phyloP scores from a whole-genome alignment of 73 alveolate species.

The Stentor roeselii region DNA sequence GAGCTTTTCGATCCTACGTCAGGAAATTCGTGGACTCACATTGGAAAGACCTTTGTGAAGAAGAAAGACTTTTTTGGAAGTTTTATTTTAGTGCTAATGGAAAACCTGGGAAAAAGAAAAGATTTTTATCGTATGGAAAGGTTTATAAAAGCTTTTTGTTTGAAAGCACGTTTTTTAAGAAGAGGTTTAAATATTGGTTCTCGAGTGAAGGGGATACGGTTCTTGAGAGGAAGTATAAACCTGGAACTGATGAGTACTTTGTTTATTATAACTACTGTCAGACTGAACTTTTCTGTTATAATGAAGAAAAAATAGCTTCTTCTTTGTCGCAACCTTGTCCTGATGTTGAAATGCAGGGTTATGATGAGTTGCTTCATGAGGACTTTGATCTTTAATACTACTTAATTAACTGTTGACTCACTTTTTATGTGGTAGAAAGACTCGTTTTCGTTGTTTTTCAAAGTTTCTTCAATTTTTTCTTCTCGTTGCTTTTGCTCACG shows the following conservation, averaged over 20 bases:
- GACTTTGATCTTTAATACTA: neutral
- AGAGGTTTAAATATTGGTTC: neutral
- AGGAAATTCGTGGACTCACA: neutral
- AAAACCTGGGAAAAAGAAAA: slow-evolving; percentile 3
- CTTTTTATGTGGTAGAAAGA: neutral
- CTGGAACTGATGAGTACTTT: slow-evolving; percentile 12
- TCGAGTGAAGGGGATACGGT: neutral
- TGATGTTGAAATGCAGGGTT: neutral
- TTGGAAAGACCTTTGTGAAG: neutral
- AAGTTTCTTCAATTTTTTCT: neutral
- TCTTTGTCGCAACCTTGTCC: slow-evolving; percentile 1
- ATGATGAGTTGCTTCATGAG: neutral
- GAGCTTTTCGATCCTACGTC: neutral
- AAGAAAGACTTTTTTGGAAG: slow-evolving; percentile 5
- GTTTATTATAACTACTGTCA: slow-evolving; percentile 1
- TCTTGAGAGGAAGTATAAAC: neutral
- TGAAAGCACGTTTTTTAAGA: neutral
- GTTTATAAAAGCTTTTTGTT: neutral
- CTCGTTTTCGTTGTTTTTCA: neutral
- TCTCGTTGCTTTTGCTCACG: too few species aligned
- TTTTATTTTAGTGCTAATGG: slow-evolving; percentile 6
- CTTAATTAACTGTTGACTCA: neutral
- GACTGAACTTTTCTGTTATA: neutral
- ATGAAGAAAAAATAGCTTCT: neutral
- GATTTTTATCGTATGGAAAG: slow-evolving; percentile 20